Evolutionary conservation across 306 rosid species (phyloP), one percentile per base, ranked within the genome.

Genomic region (Acacia confusa): DNA sequence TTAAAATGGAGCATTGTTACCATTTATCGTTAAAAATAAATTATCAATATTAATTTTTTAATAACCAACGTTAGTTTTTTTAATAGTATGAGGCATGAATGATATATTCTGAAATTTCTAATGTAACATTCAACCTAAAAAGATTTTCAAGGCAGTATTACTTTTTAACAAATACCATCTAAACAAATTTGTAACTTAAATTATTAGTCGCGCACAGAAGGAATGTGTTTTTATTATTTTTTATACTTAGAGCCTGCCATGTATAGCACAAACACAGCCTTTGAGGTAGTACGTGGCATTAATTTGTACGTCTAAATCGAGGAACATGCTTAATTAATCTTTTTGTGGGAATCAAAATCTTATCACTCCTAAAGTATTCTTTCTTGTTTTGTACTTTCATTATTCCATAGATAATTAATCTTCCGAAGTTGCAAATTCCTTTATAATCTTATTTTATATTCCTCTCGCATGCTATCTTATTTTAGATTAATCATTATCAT

Each of bases 111-210:
- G 0, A 36, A 6, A 36, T 1, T 36, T 36, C 6, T 1, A 0
- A 0, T 7, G 1, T 36, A 1, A 36, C 0, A 36, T 6, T 36
- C 0, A 36, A 36, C 0, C 7, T 36, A 0, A 36, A 36, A 6
- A 36, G 6, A 36, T 0, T 36, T 36, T 0, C 1, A 0, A 0
- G 0, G 0, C 1, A 36, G 6, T 0, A 36, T 36, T 6, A 36
- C 40, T 34, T 0, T 32, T 32, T 6, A 34, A 0, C 0, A 0
- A 34, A 34, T 34, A 3, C 0, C 4, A 3, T 4, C 0, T 0
- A 4, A 34, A 34, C 1, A 34, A 34, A 34, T 34, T 34, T 34
- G 5, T 7, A 34, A 0, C 36, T 34, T 34, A 0, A 13, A 45
- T 45, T 13, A 16, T 47, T 2, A 7, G 0, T 4, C 40, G 40